Evolutionary conservation across 176 grass and related monocot species (phyloP).

Genomic region (Secale cereale): DNA sequence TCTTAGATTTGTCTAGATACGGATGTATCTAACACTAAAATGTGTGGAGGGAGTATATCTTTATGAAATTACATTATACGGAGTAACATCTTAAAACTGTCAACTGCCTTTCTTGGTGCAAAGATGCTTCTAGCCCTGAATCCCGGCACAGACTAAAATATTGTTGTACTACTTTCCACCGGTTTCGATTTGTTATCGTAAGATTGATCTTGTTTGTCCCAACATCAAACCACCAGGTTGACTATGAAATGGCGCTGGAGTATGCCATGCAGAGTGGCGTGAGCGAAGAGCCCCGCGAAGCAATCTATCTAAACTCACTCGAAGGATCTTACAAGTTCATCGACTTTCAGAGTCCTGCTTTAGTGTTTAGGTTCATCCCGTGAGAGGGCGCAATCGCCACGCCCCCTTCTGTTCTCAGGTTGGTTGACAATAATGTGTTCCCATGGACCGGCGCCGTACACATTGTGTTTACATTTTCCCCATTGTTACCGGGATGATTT

Average conservation of each 20-base stretch:
- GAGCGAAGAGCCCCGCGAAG: slow-evolving; percentile 80
- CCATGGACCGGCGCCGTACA: background rate
- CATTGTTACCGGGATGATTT: background rate
- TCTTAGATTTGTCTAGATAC: too few relatives aligned
- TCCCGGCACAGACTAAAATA: background rate
- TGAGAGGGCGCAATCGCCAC: background rate
- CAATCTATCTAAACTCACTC: slow-evolving; percentile 73
- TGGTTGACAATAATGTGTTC: background rate
- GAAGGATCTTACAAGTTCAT: slow-evolving; percentile 62
- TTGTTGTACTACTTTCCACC: background rate
- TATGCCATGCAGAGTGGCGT: slow-evolving; percentile 87
- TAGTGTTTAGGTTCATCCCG: slow-evolving; percentile 70
- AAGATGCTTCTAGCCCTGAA: background rate
- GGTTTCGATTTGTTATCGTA: background rate
- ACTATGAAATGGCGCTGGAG: slow-evolving; percentile 94
- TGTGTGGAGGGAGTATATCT: background rate
- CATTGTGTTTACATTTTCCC: background rate
- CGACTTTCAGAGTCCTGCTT: slow-evolving; percentile 67
- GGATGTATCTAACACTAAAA: too few relatives aligned
- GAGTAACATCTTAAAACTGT: background rate
- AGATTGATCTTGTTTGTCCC: background rate
- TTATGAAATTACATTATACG: background rate
- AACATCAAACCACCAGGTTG: slow-evolving; percentile 46
- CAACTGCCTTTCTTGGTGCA: background rate
- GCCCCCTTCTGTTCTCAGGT: background rate